phyloP scores from a whole-genome alignment of 2,329 filamentous ascomycete genomes.

The Leptographium wingfieldii region DNA sequence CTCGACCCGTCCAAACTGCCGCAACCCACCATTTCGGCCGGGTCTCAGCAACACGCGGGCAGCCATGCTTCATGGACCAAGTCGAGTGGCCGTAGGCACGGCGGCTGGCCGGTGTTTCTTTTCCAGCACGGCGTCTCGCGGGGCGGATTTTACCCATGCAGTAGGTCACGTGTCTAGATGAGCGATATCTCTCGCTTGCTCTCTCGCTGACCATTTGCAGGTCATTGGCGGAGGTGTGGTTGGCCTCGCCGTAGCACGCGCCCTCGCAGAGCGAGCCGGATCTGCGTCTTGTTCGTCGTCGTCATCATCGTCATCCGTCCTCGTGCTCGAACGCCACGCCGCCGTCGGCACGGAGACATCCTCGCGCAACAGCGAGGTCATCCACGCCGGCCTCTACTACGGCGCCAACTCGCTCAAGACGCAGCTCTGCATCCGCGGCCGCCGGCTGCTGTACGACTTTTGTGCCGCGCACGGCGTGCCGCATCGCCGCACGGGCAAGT shows the following conservation, averaged over 20 bases:
- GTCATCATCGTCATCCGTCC: slow-evolving; percentile 40
- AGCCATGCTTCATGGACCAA: not conserved
- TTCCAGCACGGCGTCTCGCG: slow-evolving; percentile 20
- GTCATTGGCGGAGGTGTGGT: slow-evolving; percentile 54
- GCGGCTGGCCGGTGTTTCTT: slow-evolving; percentile 15
- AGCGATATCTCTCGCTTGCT: not conserved
- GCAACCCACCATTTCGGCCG: not conserved
- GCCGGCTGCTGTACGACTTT: slow-evolving; percentile 64
- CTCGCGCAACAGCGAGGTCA: slow-evolving; percentile 87
- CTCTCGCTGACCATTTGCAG: slow-evolving; percentile 17
- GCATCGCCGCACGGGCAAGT: slow-evolving; percentile 71
- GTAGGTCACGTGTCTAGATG: slow-evolving; percentile 3
- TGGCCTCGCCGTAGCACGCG: slow-evolving; percentile 65
- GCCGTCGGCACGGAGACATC: slow-evolving; percentile 74
- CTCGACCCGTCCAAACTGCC: not conserved
- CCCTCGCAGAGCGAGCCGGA: slow-evolving; percentile 38
- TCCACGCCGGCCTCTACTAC: slow-evolving; percentile 93
- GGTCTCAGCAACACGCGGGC: not conserved
- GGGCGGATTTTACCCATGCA: slow-evolving; percentile 31
- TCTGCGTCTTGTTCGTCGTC: slow-evolving; percentile 24
- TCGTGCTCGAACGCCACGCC: slow-evolving; percentile 70
- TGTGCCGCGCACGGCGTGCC: slow-evolving; percentile 56
- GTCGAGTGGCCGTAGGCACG: not conserved
- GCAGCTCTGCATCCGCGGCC: slow-evolving; percentile 65
- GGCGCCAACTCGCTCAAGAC: slow-evolving; percentile 67